Percentiles rank a stretch among this genome's conserved stretches.
These are phyloP conservation scores for Auricularia cornea DNA, from an alignment of 768 basidiomycete species.

Conservation along the genomic window DNA sequence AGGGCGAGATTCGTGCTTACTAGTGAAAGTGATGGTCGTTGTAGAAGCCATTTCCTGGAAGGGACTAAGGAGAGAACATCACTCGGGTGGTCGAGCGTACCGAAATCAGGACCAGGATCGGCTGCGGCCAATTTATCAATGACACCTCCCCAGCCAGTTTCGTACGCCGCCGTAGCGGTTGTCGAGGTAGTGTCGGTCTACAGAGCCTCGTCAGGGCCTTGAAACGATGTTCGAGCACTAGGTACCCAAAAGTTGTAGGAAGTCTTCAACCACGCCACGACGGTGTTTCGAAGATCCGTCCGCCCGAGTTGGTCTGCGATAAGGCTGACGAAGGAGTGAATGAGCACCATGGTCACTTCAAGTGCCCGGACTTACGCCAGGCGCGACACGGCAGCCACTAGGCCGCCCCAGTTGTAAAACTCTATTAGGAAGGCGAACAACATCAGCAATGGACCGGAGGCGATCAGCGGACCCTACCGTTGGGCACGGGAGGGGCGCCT, in stretches of 20 bases:
- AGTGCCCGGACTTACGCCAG: constrained; percentile 19
- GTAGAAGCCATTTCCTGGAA: constrained; percentile 23
- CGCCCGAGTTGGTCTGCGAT: constrained; percentile 28
- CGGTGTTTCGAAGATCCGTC: constrained; percentile 22
- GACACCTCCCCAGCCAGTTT: constrained; percentile 29
- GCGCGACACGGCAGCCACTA: constrained; percentile 20
- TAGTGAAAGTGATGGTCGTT: constrained; percentile 32
- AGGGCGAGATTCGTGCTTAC: not conserved
- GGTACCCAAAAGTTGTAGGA: constrained; percentile 22
- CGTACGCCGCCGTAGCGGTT: constrained; percentile 22
- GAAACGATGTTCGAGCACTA: not conserved
- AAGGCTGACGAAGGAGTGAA: constrained; percentile 1
- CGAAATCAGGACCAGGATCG: constrained; percentile 23
- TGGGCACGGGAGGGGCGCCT: not conserved
- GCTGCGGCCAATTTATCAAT: constrained; percentile 22
- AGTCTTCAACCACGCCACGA: constrained; percentile 18
- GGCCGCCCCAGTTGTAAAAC: constrained; percentile 28
- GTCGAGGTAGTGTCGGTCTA: constrained; percentile 10
- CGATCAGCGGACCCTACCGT: not conserved
- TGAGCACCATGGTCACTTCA: not conserved
- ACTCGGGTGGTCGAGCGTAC: constrained; percentile 1
- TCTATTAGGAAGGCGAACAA: constrained; percentile 10
- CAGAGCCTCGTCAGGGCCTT: constrained; percentile 8
- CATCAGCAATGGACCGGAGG: not conserved
- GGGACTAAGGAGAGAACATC: not conserved